Conservation (phyloP, 768 basidiomycete species). For the Tylopilus vinaceipallidus region DNA sequence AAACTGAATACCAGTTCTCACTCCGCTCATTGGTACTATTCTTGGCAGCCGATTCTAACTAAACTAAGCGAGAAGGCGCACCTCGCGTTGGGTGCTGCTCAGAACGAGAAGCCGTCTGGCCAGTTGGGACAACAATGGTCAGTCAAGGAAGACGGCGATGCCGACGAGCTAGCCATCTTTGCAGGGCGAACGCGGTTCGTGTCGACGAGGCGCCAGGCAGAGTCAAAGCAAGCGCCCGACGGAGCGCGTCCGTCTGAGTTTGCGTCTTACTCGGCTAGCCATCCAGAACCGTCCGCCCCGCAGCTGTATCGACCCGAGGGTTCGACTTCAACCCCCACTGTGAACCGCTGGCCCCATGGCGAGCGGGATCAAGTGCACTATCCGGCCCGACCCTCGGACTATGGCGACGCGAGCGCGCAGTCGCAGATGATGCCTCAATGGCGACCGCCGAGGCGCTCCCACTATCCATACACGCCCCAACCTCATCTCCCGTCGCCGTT, state of each 20-base stretch:
- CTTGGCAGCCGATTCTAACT: slow-evolving; percentile 50
- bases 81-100: slow-evolving; percentile 45
- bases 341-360: slow-evolving; percentile 13
- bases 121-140: slow-evolving; percentile 45
- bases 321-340: slow-evolving; percentile 10
- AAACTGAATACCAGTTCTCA: not conserved
- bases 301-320: slow-evolving; percentile 17
- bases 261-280: not conserved
- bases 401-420: slow-evolving; percentile 1
- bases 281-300: slow-evolving; percentile 2
- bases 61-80: slow-evolving; percentile 67
- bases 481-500: slow-evolving; percentile 11
- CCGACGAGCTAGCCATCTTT: slow-evolving; percentile 67
- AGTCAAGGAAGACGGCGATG: slow-evolving; percentile 50
- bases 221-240: slow-evolving; percentile 14
- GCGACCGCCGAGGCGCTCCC: slow-evolving; percentile 28
- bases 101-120: slow-evolving; percentile 32
- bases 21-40: slow-evolving; percentile 2
- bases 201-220: slow-evolving; percentile 40
- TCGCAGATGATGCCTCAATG: slow-evolving; percentile 20
- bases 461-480: slow-evolving; percentile 27
- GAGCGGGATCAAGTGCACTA: slow-evolving; percentile 18
- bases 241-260: slow-evolving; percentile 5
- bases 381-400: slow-evolving; percentile 6
- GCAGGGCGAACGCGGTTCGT: slow-evolving; percentile 66